Evolutionary conservation across 805 yeast genomes (phyloP).

Genomic region (Starmerella vaccinii): DNA sequence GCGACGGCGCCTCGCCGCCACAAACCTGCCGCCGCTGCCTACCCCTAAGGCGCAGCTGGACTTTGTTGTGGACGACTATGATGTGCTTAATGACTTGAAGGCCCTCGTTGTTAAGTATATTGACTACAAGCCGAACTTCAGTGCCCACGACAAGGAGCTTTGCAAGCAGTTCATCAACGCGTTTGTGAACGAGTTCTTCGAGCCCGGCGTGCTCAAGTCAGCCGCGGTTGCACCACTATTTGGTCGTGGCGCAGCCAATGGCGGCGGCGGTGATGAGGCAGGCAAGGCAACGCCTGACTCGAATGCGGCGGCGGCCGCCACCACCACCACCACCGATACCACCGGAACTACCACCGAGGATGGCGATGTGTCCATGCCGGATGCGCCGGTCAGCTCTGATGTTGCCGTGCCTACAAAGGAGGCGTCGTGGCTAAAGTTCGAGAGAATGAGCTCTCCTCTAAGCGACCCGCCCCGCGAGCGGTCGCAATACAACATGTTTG

Average conservation of each 20-base stretch:
- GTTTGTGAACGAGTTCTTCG: slow-evolving; percentile 65
- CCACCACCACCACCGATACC: too few species aligned
- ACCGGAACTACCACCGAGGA: slow-evolving; percentile 4
- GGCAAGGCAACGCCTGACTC: too few species aligned
- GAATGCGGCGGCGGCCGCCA: too few species aligned
- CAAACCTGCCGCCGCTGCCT: slow-evolving; percentile 40
- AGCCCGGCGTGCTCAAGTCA: slow-evolving; percentile 23
- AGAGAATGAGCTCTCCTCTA: slow-evolving; percentile 22
- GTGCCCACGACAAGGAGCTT: slow-evolving; percentile 69
- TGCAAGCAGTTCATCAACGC: slow-evolving; percentile 59
- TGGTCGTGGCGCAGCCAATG: slow-evolving; percentile 1
- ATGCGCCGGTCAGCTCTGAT: slow-evolving; percentile 21
- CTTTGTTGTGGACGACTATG: slow-evolving; percentile 54
- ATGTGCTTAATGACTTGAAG: slow-evolving; percentile 62
- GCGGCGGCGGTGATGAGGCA: slow-evolving; percentile 10
- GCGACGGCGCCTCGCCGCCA: slow-evolving; percentile 59
- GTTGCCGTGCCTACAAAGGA: slow-evolving; percentile 27
- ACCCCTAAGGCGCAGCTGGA: slow-evolving; percentile 67
- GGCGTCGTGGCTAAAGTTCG: slow-evolving; percentile 25
- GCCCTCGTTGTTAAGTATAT: slow-evolving; percentile 58
- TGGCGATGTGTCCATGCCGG: slow-evolving; percentile 14
- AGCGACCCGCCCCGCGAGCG: slow-evolving; percentile 27
- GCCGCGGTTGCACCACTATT: slow-evolving; percentile 1
- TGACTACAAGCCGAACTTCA: slow-evolving; percentile 59
- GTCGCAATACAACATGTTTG: slow-evolving; percentile 64